phyloP scores from a whole-genome alignment of 192 early-diverging fungal genomes.

The Gryganskiella cystojenkinii region DNA sequence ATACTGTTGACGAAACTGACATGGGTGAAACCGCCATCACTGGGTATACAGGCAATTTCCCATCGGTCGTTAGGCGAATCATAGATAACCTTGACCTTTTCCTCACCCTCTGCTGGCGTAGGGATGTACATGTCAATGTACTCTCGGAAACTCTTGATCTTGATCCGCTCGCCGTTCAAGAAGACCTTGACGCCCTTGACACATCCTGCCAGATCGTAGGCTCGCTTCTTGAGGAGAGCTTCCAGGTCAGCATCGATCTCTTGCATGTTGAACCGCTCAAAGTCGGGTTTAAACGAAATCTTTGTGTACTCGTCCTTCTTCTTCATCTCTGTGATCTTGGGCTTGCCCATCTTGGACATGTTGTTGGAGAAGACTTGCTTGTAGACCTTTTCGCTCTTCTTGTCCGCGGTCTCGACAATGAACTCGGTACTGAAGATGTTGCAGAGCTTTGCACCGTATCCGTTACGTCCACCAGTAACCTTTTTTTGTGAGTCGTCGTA shows the following conservation, averaged over 20 bases:
- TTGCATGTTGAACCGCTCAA: constrained; percentile 90
- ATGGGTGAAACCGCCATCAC: constrained; percentile 96
- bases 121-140: constrained; percentile 86
- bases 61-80: constrained; percentile 85
- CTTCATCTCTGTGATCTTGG: constrained; percentile 75
- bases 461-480: constrained; percentile 96
- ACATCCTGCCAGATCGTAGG: constrained; percentile 93
- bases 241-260: constrained; percentile 86
- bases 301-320: constrained; percentile 85
- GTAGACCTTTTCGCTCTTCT: constrained; percentile 75
- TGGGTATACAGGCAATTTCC: constrained; percentile 94
- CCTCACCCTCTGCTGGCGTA: constrained; percentile 28
- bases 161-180: constrained; percentile 85
- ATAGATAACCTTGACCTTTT: constrained; percentile 70
- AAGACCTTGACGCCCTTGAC: constrained; percentile 86
- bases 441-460: constrained; percentile 93
- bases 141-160: constrained; percentile 89
- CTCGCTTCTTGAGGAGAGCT: constrained; percentile 91
- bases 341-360: constrained; percentile 83
- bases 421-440: constrained; percentile 98
- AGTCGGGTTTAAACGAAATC: constrained; percentile 96
- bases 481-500: constrained; percentile 97
- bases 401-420: constrained; percentile 91
- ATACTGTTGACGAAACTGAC: constrained; percentile 98
- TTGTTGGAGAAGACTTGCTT: constrained; percentile 90